These are phyloP conservation scores for Termitomyces titanicus DNA, from an alignment of 768 basidiomycete species.

Conservation along the genomic window DNA sequence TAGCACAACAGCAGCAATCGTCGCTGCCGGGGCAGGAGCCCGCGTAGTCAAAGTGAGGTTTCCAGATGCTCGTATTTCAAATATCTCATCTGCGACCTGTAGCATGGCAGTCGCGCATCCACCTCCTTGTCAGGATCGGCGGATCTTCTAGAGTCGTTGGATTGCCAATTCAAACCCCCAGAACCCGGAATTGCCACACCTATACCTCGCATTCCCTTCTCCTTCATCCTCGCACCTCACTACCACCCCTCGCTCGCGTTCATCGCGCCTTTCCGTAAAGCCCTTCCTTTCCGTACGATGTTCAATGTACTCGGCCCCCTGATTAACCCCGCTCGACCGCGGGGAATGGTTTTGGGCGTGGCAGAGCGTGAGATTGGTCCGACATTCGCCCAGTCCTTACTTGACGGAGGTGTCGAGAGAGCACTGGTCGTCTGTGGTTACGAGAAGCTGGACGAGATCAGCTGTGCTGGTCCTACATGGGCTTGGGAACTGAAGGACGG, in stretches of 20 bases:
- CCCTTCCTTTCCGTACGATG: constrained; percentile 91
- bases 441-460: constrained; percentile 93
- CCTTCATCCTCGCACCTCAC: constrained; percentile 91
- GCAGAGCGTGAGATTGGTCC: constrained; percentile 76
- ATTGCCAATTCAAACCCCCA: constrained; percentile 68
- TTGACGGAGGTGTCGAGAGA: constrained; percentile 70
- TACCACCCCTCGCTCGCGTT: constrained; percentile 86
- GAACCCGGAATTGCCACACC: constrained; percentile 51
- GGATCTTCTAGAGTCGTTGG: constrained; percentile 84
- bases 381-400: constrained; percentile 75
- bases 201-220: constrained; percentile 73
- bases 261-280: constrained; percentile 80
- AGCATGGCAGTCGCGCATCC: constrained; percentile 91
- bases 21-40: constrained; percentile 92
- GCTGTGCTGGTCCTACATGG: constrained; percentile 85
- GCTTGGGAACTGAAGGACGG: constrained; percentile 81
- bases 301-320: constrained; percentile 95
- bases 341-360: constrained; percentile 89
- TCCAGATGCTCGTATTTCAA: neutral
- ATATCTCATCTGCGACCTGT: constrained; percentile 10
- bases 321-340: constrained; percentile 85
- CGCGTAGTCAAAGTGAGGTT: constrained; percentile 80
- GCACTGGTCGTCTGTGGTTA: constrained; percentile 93
- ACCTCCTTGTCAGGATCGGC: constrained; percentile 95
- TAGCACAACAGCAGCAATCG: constrained; percentile 89